Evolutionary conservation across 495 filamentous ascomycete genomes (phyloP).

Genomic region (Trichoderma gamsii): DNA sequence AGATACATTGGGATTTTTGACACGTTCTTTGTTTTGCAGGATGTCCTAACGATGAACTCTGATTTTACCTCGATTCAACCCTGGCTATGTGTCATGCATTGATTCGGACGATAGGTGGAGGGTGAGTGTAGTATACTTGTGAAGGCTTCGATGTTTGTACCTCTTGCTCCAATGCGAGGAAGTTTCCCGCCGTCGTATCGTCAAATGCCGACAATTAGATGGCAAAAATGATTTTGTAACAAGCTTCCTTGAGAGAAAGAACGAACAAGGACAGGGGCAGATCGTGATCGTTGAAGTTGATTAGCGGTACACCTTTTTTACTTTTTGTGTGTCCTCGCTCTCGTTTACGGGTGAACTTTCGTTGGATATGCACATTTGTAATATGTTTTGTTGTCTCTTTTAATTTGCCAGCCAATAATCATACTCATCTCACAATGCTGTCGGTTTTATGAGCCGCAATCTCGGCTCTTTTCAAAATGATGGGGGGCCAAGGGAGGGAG

Average conservation of each 20-base stretch:
- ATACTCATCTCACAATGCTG: not conserved
- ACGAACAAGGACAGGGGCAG: too few species aligned
- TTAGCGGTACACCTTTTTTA: too few species aligned
- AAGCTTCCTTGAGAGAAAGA: too few species aligned
- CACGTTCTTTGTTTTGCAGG: not conserved
- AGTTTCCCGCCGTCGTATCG: not conserved
- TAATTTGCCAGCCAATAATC: too few species aligned
- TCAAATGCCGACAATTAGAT: not conserved
- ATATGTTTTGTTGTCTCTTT: too few species aligned
- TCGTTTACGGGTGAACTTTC: too few species aligned
- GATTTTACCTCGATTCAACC: not conserved
- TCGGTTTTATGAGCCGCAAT: not conserved
- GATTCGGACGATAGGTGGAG: not conserved
- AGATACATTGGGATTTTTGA: too few species aligned
- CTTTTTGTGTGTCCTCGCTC: too few species aligned
- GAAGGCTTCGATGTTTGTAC: not conserved
- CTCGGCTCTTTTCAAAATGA: not conserved
- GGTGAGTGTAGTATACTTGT: constrained; percentile 10
- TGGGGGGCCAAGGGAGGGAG: not conserved
- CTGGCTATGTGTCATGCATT: not conserved
- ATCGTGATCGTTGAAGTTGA: too few species aligned
- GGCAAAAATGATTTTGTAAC: too few species aligned
- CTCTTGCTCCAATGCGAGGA: not conserved
- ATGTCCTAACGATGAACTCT: not conserved
- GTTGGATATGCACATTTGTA: too few species aligned